Evolutionary conservation across 176 grass and related monocot species (phyloP).

Genomic region (Cocos nucifera): DNA sequence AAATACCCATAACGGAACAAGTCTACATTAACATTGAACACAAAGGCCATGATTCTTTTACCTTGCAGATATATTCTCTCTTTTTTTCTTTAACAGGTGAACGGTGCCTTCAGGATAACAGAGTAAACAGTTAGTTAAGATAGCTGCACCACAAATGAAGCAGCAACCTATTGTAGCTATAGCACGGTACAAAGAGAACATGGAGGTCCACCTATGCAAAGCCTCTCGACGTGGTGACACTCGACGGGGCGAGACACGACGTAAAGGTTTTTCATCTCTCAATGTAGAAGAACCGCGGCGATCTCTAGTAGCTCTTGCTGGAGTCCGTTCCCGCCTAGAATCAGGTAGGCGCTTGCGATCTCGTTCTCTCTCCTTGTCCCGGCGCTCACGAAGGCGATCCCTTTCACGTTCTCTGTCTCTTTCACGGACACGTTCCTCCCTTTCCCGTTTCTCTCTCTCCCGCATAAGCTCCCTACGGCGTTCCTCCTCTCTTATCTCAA

Average conservation of each 20-base stretch:
- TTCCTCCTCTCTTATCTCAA: conserved; percentile 91
- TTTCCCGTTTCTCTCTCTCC: conserved; percentile 31
- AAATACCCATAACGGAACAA: not conserved
- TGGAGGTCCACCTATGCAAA: conserved; percentile 84
- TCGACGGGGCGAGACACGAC: conserved; percentile 20
- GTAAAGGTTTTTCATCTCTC: conserved; percentile 57
- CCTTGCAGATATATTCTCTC: conserved; percentile 99
- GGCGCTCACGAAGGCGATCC: conserved; percentile 56
- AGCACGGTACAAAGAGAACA: conserved; percentile 58
- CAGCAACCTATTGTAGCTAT: conserved; percentile 59
- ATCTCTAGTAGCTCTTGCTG: conserved; percentile 55
- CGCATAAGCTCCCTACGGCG: conserved; percentile 49
- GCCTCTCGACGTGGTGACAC: conserved; percentile 66
- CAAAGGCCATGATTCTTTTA: conserved; percentile 48
- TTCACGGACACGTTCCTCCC: conserved; percentile 40
- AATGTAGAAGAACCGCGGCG: conserved; percentile 57
- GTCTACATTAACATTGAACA: conserved; percentile 9
- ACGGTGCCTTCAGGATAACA: conserved; percentile 98
- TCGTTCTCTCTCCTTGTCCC: conserved; percentile 75
- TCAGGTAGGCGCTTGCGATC: conserved; percentile 63
- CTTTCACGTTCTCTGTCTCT: conserved; percentile 49
- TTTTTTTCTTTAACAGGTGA: conserved; percentile 99
- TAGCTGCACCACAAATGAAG: conserved; percentile 56
- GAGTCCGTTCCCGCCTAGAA: conserved; percentile 59
- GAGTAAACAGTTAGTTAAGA: conserved; percentile 79